phyloP scores from a whole-genome alignment of 2,329 filamentous ascomycete species.

The Botrytis galanthina region DNA sequence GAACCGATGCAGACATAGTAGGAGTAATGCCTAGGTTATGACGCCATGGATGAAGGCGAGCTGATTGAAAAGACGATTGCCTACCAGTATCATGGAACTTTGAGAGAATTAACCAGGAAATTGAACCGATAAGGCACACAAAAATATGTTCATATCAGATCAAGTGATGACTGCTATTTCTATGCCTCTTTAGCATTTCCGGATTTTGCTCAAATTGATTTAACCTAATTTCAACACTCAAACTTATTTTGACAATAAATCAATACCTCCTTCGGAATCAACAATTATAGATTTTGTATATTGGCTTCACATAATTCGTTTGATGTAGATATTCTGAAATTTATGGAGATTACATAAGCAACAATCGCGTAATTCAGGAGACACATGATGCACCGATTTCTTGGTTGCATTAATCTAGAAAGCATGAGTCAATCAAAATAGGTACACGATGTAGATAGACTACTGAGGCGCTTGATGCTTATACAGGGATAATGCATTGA shows the following conservation, averaged over 20 bases:
- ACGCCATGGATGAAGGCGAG: neutral
- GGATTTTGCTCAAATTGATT: neutral
- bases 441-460: fast-evolving
- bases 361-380: neutral
- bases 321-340: neutral
- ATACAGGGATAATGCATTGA: neutral
- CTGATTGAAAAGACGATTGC: fast-evolving
- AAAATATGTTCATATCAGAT: neutral
- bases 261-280: neutral
- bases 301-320: neutral
- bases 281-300: neutral
- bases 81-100: no score
- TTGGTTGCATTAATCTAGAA: neutral
- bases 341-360: neutral
- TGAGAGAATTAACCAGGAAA: no score
- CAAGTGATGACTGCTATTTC: neutral
- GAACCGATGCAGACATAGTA: no score
- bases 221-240: no score
- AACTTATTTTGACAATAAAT: no score
- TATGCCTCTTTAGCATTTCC: neutral
- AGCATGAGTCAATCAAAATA: neutral
- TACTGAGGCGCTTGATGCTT: neutral
- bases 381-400: neutral
- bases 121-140: no score
- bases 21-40: no score